Conservation (phyloP, 1,139 yeast genomes). For the Blastobotrys indianensis region DNA sequence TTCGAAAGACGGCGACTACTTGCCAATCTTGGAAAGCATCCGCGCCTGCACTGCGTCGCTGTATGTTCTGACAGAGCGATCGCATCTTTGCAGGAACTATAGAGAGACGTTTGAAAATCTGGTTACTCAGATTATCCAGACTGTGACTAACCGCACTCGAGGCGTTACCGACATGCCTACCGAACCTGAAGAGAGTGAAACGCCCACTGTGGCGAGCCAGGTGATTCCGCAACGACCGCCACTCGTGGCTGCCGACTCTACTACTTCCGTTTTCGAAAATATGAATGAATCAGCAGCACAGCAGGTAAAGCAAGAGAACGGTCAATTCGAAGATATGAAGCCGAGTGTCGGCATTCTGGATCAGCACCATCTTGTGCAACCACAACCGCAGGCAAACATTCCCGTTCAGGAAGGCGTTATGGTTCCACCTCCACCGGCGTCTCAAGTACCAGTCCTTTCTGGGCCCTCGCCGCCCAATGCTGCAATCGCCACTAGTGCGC, state of each 20-base stretch:
- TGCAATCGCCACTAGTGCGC: no score
- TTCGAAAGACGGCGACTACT: constrained; percentile 40
- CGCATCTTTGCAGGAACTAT: constrained; percentile 49
- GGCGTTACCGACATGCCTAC: background rate
- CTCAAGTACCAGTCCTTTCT: background rate
- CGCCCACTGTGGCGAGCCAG: background rate
- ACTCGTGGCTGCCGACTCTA: constrained; percentile 10
- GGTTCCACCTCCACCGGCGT: background rate
- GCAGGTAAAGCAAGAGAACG: background rate
- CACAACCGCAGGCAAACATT: background rate
- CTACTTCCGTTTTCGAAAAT: constrained; percentile 13
- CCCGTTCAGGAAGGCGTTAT: background rate
- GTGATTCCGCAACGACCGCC: constrained; percentile 5
- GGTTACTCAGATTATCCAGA: constrained; percentile 46
- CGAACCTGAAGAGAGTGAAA: background rate
- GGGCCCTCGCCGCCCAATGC: no score
- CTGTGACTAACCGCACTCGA: constrained; percentile 26
- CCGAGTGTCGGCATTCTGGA: background rate
- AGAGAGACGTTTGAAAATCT: constrained; percentile 58
- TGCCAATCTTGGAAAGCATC: constrained; percentile 43
- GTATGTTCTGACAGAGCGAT: constrained; percentile 58
- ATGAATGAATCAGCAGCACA: constrained; percentile 4
- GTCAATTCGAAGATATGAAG: background rate
- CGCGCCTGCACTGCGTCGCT: constrained; percentile 54
- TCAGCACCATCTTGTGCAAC: background rate